Base-by-base conservation (phyloP, 768 basidiomycete species). In the Fomitopsis pulvina region DNA sequence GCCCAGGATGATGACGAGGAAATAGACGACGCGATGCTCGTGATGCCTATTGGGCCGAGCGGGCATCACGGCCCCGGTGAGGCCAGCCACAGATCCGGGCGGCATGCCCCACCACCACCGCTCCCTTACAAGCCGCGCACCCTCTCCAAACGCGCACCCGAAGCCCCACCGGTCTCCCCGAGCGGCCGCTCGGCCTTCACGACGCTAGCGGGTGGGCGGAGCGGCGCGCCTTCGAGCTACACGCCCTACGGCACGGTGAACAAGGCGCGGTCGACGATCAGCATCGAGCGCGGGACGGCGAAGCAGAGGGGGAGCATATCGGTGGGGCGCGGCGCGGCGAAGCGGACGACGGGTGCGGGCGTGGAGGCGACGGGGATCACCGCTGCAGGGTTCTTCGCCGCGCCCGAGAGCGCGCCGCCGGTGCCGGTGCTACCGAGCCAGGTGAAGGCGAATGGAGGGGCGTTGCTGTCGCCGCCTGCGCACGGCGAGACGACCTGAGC, bases 401-500 rank as follows among this genome's bases (percentile, higher is more conserved):
- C 86, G 3, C 81, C 85, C 9, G 48, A 59, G 38, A 54, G 60
- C 1, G 60, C 66, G 34, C 63, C 68, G 10, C 59, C 64, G 5
- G 61, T 64, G 4, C 63, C 64, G 27, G 44, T 55, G 24, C 52
- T 56, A 47, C 64, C 60, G 18, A 51, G 52, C 51, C 53, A 54
- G 40, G 48, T 41, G 49, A 45, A 22, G 51, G 45, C 45, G 30
- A 46, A 46, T 29, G 45, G 45, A 12, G 45, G 45, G n/a, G 18
- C 21, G 4, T 14, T 46, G 83, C 96, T 28, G 93, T 93, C 25
- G 94, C n/a, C n/a, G n/a, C 95, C 32, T 94, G 95, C 20, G 95
- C 95, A 4, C n/a, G n/a, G n/a, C n/a, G n/a, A n/a, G n/a, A n/a
- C n/a, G n/a, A 96, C 93, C 2, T 95, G 95, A 45, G 87, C 92